Evolutionary conservation across 1,139 yeast genomes (phyloP), one percentile per base, ranked within the genome.

Genomic region (Taphrina wiesneri): DNA sequence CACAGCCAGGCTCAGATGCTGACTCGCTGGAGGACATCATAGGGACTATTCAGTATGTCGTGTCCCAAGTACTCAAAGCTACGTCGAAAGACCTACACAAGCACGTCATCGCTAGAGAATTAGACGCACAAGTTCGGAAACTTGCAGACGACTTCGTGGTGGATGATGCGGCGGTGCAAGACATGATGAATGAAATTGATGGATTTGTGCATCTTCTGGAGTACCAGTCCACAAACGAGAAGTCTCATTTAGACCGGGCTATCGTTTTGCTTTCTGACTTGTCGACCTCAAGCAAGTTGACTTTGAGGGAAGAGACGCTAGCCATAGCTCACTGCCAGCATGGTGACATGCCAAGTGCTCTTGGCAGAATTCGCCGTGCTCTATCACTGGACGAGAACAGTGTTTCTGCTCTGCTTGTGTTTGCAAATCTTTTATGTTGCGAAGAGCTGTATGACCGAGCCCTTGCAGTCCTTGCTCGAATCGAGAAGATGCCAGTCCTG

Each of bases 401-500:
- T 11, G 26, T 36, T 9, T 28, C 25, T n/a, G 47, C 51, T 17
- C 54, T 49, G 13, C 39, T 60, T 9, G 23, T 39, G 13, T 52
- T 60, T 26, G 56, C 49, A 28, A 60, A 60, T 30, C 36, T 60
- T 28, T 23, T 60, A 5, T 60, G 51, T 26, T 39, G 49, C 6
- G 64, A 60, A 39, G 64, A 60, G 23, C 51, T 49, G 13, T 49
- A 36, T 41, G 64, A 60, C 11, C 47, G 64, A 5, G 64, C 64
- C 15, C 25, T 49, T 15, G 25, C 26, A 6, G 64, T 52, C 28
- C 30, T 51, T n/a, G 43, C 11, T 7, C 45, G 47, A 13, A 49
- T 57, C n/a, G 19, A 19, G 21, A 13, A 17, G 13, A 25, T 49
- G 34, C 28, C 49, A 4, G 1, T 3, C 15, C 7, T n/a, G 3